Evolutionary conservation across 2,329 filamentous ascomycete genomes (phyloP).

Genomic region (Chaetomiaceae sp.): DNA sequence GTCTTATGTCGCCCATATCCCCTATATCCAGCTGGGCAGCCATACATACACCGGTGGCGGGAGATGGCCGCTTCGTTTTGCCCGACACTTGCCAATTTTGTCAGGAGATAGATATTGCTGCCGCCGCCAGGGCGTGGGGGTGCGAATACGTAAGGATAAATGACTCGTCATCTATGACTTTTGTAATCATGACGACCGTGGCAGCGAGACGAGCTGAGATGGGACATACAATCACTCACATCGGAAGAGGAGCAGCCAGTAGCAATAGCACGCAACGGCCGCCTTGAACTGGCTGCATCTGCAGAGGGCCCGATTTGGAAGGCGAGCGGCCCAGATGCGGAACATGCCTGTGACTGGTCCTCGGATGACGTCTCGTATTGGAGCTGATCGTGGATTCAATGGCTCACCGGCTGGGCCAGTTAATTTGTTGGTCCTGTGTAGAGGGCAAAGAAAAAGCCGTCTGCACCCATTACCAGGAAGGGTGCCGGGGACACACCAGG

Average conservation of each 20-base stretch:
- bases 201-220: not conserved
- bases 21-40: constrained; percentile 4
- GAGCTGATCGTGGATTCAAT: not conserved
- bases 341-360: not conserved
- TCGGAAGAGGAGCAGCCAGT: not conserved
- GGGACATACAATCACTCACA: not conserved
- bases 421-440: too few species aligned
- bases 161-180: not conserved
- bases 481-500: too few species aligned
- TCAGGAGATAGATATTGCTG: too few species aligned
- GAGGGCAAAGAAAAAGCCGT: too few species aligned
- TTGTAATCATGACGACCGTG: not conserved
- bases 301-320: constrained; percentile 22
- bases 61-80: too few species aligned
- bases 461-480: too few species aligned
- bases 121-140: not conserved
- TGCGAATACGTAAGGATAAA: not conserved
- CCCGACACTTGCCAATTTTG: too few species aligned
- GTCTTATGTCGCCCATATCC: not conserved
- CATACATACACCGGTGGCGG: constrained; percentile 2
- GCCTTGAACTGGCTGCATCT: constrained; percentile 12
- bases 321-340: constrained; percentile 7
- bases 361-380: not conserved
- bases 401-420: too few species aligned
- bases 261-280: constrained; percentile 3